A percentile compares a stretch with the other conserved stretches of the same genome.
These are phyloP conservation scores for Fusarium paranaense DNA, from an alignment of 2,329 filamentous ascomycete genomes.

Conservation along the genomic window DNA sequence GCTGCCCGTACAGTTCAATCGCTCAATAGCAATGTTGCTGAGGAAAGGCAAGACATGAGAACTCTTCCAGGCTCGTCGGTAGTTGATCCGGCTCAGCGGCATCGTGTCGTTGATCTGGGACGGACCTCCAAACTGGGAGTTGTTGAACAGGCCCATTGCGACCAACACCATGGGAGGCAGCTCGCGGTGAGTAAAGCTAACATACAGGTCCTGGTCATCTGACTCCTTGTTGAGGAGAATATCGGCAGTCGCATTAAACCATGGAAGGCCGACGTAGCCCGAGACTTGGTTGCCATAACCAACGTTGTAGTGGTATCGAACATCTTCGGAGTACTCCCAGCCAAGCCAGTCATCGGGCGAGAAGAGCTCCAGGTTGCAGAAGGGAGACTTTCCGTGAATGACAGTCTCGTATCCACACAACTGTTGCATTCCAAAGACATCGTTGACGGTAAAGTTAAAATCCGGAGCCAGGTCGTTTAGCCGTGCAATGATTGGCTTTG, in stretches of 20 bases:
- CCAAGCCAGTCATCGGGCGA: conserved; percentile 72
- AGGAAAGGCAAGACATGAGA: conserved; percentile 74
- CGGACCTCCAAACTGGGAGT: conserved; percentile 65
- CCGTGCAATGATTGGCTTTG: conserved; percentile 69
- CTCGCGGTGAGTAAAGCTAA: conserved; percentile 78
- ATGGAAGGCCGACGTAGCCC: conserved; percentile 72
- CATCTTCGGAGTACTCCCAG: conserved; percentile 74
- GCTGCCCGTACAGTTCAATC: conserved; percentile 68
- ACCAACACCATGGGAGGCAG: conserved; percentile 75
- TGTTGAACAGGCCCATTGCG: conserved; percentile 77
- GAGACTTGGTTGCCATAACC: conserved; percentile 72
- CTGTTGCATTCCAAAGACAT: conserved; percentile 75
- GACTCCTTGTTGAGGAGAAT: conserved; percentile 56
- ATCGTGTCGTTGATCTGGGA: conserved; percentile 70
- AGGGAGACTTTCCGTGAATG: conserved; percentile 70
- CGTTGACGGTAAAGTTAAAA: conserved; percentile 73
- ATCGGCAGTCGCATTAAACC: conserved; percentile 71
- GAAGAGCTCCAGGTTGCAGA: conserved; percentile 71
- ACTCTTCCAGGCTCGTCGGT: conserved; percentile 71
- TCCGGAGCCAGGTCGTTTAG: conserved; percentile 62
- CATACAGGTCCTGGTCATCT: conserved; percentile 68
- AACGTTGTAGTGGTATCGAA: conserved; percentile 73
- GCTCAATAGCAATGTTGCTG: conserved; percentile 74
- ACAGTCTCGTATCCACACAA: conserved; percentile 75
- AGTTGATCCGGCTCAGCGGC: conserved; percentile 72